Conservation (phyloP, 176 grass and related monocot genomes). For the Avena sativa region DNA sequence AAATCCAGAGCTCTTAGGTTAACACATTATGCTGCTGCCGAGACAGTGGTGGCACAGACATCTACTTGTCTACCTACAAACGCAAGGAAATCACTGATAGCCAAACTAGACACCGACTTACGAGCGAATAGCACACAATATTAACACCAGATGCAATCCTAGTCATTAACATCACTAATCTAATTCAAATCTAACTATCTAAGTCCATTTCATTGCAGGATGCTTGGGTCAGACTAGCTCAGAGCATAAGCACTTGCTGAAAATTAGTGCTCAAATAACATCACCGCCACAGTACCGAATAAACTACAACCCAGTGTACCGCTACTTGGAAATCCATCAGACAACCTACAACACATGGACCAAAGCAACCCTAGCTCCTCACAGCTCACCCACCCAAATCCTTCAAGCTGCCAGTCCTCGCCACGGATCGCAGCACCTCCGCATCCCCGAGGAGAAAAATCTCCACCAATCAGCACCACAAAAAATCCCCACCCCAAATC, state of each 20-base stretch:
- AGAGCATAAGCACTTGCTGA: neutral
- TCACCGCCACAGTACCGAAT: neutral
- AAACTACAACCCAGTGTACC: neutral
- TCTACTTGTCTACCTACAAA: constrained; percentile 4
- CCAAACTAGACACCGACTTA: constrained; percentile 15
- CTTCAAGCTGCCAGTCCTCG: constrained; percentile 79
- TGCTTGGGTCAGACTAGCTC: neutral
- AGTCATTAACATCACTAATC: neutral
- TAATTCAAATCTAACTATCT: neutral
- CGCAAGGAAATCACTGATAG: neutral
- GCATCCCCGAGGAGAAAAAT: constrained; percentile 62
- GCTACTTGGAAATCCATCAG: neutral
- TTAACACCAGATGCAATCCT: neutral
- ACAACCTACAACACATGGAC: neutral
- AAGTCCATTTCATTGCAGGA: neutral
- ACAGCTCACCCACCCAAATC: constrained; percentile 71
- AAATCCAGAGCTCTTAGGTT: neutral
- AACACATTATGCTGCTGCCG: constrained; percentile 9
- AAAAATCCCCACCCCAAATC: neutral
- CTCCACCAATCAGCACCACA: neutral
- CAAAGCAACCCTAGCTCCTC: constrained; percentile 20
- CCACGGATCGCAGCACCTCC: constrained; percentile 77
- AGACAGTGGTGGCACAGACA: neutral
- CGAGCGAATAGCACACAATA: neutral
- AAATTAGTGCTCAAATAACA: neutral